Evolutionary conservation across 345 rosid genomes (phyloP).

Genomic region (Schrenkiella parvula): DNA sequence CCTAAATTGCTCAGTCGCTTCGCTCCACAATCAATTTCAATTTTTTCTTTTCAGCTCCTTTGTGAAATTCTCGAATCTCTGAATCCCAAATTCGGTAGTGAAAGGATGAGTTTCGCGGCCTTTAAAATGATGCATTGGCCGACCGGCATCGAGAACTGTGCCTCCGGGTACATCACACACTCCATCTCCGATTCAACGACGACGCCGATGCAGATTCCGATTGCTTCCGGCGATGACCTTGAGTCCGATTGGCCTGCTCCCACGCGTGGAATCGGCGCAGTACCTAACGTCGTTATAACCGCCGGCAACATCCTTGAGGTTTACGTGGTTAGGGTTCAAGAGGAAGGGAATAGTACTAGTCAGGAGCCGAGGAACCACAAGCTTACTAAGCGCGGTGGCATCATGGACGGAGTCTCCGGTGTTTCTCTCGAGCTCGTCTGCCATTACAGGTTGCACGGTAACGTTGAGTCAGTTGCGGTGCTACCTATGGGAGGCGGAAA

Average conservation of each 20-base stretch:
- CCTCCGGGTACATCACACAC: constrained; percentile 81
- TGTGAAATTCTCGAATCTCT: neutral
- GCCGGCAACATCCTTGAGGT: constrained; percentile 82
- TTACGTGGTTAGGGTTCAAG: constrained; percentile 76
- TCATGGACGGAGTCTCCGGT: constrained; percentile 73
- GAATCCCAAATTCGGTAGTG: constrained; percentile 1
- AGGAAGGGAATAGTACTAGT: constrained; percentile 37
- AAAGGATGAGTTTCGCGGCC: constrained; percentile 89
- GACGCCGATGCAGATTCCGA: constrained; percentile 44
- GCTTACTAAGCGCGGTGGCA: constrained; percentile 63
- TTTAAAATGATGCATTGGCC: constrained; percentile 98
- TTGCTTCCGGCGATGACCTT: constrained; percentile 52
- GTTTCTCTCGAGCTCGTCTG: constrained; percentile 91
- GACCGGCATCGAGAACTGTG: constrained; percentile 78
- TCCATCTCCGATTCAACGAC: constrained; percentile 54
- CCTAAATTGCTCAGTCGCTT: constrained; percentile 1
- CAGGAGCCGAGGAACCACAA: constrained; percentile 41
- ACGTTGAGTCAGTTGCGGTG: constrained; percentile 78
- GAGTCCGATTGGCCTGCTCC: constrained; percentile 63
- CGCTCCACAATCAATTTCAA: neutral
- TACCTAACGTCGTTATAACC: constrained; percentile 70
- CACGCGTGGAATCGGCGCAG: constrained; percentile 55
- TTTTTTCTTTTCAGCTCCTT: neutral
- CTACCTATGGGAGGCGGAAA: constrained; percentile 61
- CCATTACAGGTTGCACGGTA: constrained; percentile 91